phyloP scores from a whole-genome alignment of 139 green algal species.

The Closterium sp. region DNA sequence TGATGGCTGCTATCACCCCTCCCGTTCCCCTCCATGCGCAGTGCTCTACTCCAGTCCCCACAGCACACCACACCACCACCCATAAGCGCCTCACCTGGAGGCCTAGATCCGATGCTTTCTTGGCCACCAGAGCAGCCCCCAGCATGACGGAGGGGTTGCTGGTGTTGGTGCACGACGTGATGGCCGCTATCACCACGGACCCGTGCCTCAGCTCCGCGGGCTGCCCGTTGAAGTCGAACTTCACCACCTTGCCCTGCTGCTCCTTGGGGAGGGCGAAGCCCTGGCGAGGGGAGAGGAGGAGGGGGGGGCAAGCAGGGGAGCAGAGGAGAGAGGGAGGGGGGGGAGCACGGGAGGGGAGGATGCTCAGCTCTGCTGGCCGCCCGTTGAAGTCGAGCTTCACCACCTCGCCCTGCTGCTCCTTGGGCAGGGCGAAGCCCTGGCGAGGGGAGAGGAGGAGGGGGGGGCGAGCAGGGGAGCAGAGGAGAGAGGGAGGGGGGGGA shows the following conservation, averaged over 20 bases:
- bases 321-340: background rate
- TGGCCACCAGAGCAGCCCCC: slow-evolving; percentile 51
- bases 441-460: background rate
- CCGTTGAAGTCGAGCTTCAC: slow-evolving; percentile 41
- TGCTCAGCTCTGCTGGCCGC: slow-evolving; percentile 20
- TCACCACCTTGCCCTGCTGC: slow-evolving; percentile 35
- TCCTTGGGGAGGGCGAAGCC: slow-evolving; percentile 54
- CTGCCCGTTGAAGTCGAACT: slow-evolving; percentile 47
- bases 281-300: slow-evolving; percentile 14
- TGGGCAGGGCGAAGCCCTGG: slow-evolving; percentile 53
- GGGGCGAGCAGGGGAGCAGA: background rate
- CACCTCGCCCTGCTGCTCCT: slow-evolving; percentile 45
- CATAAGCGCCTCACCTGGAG: slow-evolving; percentile 31
- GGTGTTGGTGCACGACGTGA: slow-evolving; percentile 59
- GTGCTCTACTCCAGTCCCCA: too few species aligned
- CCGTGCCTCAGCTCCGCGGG: slow-evolving; percentile 38
- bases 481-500: background rate
- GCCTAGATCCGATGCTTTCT: slow-evolving; percentile 51
- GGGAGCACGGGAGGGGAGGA: background rate
- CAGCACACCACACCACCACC: too few species aligned
- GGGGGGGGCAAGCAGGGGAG: background rate
- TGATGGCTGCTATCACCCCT: slow-evolving; percentile 57
- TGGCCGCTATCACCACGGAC: slow-evolving; percentile 53
- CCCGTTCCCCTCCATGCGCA: too few species aligned
- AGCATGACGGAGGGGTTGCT: slow-evolving; percentile 58